Evolutionary conservation across 1,139 yeast species (phyloP).

Genomic region (Suhomyces taliae): DNA sequence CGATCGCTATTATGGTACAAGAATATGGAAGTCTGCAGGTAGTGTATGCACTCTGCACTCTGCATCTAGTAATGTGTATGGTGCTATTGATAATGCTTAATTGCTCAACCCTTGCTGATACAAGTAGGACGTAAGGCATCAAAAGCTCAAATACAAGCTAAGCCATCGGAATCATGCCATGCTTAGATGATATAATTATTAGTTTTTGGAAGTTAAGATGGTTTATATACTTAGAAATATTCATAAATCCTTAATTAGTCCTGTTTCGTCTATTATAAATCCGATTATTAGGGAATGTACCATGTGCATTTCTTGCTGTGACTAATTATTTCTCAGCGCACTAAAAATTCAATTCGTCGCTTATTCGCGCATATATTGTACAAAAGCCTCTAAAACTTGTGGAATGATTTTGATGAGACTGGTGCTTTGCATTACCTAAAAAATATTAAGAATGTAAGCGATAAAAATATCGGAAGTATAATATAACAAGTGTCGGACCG

Average conservation of each 20-base stretch:
- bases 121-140: too few species aligned
- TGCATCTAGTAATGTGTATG: background rate
- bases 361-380: background rate
- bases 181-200: too few species aligned
- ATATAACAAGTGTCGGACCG: background rate
- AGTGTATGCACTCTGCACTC: background rate
- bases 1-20: slow-evolving; percentile 5
- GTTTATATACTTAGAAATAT: too few species aligned
- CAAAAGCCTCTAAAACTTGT: background rate
- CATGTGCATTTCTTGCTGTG: background rate
- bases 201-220: too few species aligned
- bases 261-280: too few species aligned
- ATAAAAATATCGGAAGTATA: background rate
- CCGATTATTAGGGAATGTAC: background rate
- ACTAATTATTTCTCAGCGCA: background rate
- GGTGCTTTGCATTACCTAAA: background rate
- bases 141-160: too few species aligned
- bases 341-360: background rate
- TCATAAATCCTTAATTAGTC: too few species aligned
- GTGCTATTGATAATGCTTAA: too few species aligned
- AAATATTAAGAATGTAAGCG: background rate
- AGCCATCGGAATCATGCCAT: too few species aligned
- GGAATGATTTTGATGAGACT: background rate
- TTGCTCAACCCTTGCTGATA: too few species aligned
- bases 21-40: slow-evolving; percentile 9